phyloP scores from a whole-genome alignment of 2,329 filamentous ascomycete species.

The Ceratocystis smalleyi region DNA sequence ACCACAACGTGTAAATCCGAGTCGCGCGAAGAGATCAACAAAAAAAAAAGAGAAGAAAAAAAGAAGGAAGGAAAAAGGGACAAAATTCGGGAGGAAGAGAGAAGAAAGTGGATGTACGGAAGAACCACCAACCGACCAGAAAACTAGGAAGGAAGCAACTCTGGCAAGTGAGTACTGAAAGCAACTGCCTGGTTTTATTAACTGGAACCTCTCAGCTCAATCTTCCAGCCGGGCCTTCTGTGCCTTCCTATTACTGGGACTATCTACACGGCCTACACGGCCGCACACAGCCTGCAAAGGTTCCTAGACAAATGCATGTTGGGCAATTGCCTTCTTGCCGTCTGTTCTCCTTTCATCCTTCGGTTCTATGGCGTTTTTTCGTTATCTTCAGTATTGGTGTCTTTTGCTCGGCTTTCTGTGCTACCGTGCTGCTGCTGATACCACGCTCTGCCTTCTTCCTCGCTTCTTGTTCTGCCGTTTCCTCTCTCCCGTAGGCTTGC shows the following conservation, averaged over 20 bases:
- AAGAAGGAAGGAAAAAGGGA: constrained; percentile 8
- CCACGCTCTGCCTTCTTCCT: background rate
- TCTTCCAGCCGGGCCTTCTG: background rate
- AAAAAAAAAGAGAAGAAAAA: constrained; percentile 10
- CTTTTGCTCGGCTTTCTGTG: constrained; percentile 4
- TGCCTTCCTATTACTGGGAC: background rate
- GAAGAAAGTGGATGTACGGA: constrained; percentile 15
- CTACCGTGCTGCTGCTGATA: background rate
- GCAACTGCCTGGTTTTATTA: background rate
- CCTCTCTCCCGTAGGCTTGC: constrained; percentile 3
- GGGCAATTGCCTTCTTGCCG: background rate
- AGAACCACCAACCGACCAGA: background rate
- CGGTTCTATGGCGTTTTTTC: constrained; percentile 15
- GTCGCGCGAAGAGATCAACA: constrained; percentile 15
- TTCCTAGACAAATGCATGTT: background rate
- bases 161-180: constrained; percentile 3
- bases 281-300: background rate
- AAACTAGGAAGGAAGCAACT: constrained; percentile 1
- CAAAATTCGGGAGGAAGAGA: constrained; percentile 16
- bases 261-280: background rate
- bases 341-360: constrained; percentile 14
- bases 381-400: background rate
- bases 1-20: constrained; percentile 16
- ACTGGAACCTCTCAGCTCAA: background rate
- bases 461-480: background rate